These are phyloP conservation scores for Myrmaecium sp. DNA, from an alignment of 2,329 filamentous ascomycete genomes.

Conservation along the genomic window DNA sequence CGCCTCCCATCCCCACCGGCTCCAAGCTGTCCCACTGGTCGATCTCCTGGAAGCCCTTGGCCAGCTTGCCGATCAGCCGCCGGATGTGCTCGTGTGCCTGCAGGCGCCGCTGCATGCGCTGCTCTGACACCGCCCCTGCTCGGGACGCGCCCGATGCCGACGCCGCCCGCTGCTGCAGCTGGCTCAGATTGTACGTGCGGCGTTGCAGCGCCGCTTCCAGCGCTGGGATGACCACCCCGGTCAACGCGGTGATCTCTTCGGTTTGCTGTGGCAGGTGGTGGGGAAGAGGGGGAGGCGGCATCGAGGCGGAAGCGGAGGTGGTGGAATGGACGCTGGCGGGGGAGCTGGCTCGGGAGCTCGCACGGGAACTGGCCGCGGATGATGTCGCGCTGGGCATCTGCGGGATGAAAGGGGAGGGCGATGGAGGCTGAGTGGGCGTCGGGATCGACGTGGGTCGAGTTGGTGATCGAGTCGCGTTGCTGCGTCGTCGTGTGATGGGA, in stretches of 20 bases:
- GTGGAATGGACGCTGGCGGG: slow-evolving; percentile 3
- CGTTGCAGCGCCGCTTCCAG: slow-evolving; percentile 80
- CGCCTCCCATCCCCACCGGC: slow-evolving; percentile 84
- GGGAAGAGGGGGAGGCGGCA: slow-evolving; percentile 37
- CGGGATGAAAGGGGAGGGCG: too few relatives aligned
- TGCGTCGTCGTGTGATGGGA: too few relatives aligned
- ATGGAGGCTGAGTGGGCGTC: too few relatives aligned
- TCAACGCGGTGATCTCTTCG: slow-evolving; percentile 76
- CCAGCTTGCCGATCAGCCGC: slow-evolving; percentile 66
- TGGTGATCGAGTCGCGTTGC: too few relatives aligned
- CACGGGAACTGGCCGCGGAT: too few relatives aligned
- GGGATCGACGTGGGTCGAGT: too few relatives aligned
- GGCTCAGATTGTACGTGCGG: slow-evolving; percentile 43
- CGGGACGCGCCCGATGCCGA: too few relatives aligned
- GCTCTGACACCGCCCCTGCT: slow-evolving; percentile 22
- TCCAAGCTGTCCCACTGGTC: slow-evolving; percentile 74
- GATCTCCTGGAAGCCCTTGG: slow-evolving; percentile 72
- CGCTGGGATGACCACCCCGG: slow-evolving; percentile 82
- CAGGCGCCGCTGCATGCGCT: slow-evolving; percentile 14
- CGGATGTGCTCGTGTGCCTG: slow-evolving; percentile 71
- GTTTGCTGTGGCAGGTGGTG: slow-evolving; percentile 39
- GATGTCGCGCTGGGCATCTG: too few relatives aligned
- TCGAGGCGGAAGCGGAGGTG: slow-evolving; percentile 7
- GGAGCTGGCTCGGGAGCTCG: not conserved
- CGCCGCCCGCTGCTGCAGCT: slow-evolving; percentile 28